phyloP scores from a whole-genome alignment of 2,329 filamentous ascomycete genomes.

The Xylaria digitata region DNA sequence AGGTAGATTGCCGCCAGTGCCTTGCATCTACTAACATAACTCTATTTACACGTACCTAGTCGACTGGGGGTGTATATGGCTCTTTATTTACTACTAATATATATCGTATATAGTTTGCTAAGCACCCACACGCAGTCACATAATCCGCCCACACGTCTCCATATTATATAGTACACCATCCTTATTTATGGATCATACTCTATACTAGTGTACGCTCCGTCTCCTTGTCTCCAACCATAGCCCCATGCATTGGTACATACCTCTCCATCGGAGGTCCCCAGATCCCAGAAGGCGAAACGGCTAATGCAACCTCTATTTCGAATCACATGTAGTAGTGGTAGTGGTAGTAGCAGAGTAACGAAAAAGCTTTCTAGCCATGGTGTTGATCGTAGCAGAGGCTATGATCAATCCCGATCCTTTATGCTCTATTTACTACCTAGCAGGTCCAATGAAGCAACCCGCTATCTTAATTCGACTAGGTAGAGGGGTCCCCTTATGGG shows the following conservation, averaged over 20 bases:
- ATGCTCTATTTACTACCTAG: conserved; percentile 8
- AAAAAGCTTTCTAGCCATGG: conserved; percentile 1
- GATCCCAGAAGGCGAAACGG: conserved; percentile 20
- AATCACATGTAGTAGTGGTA: conserved; percentile 23
- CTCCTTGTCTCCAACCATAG: conserved; percentile 22
- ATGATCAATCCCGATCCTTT: conserved; percentile 9
- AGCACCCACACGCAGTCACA: not conserved
- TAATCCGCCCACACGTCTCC: conserved; percentile 19
- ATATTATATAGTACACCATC: conserved; percentile 17
- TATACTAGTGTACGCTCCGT: conserved; percentile 16
- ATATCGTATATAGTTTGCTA: conserved; percentile 23
- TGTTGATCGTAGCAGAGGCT: conserved; percentile 2
- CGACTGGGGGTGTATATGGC: not conserved
- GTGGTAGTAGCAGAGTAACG: conserved; percentile 14
- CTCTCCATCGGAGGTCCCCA: conserved; percentile 23
- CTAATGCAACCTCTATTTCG: conserved; percentile 29
- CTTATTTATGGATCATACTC: conserved; percentile 6
- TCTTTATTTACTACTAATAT: not conserved
- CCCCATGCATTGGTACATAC: conserved; percentile 29
- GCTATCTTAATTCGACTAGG: conserved; percentile 6
- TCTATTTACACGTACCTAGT: conserved; percentile 5
- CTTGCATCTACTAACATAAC: conserved; percentile 24
- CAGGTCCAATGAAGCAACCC: conserved; percentile 26
- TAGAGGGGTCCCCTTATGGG: conserved; percentile 6
- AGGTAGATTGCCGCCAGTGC: conserved; percentile 26